These are phyloP conservation scores for Phytophthora gonapodyides DNA, from an alignment of 352 stramenopile species.

Conservation along the genomic window DNA sequence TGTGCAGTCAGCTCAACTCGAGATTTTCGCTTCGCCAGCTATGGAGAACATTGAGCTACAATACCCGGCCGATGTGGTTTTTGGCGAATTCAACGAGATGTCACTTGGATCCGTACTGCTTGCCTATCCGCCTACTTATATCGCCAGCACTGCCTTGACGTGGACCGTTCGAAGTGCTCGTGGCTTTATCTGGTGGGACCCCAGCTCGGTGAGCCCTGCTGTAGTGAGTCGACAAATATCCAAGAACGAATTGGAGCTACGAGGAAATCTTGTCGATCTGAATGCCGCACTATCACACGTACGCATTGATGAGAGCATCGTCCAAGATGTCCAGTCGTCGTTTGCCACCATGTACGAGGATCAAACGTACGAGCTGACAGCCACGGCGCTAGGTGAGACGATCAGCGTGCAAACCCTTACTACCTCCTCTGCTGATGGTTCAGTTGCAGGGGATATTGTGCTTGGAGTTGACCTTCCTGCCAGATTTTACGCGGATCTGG, in stretches of 20 bases:
- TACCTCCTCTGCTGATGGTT: no score
- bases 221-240: constrained; percentile 20
- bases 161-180: constrained; percentile 21
- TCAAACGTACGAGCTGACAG: constrained; percentile 13
- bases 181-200: constrained; percentile 19
- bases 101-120: constrained; percentile 4
- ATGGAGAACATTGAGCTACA: constrained; percentile 19
- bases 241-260: constrained; percentile 12
- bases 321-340: neutral
- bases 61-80: constrained; percentile 5
- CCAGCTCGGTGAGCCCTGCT: constrained; percentile 9
- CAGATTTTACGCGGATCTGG: no score
- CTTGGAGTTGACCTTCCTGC: no score
- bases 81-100: constrained; percentile 9
- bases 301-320: constrained; percentile 19
- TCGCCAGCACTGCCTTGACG: constrained; percentile 9
- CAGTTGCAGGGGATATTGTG: no score
- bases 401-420: neutral
- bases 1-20: constrained; percentile 12
- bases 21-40: constrained; percentile 17
- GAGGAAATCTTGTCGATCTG: constrained; percentile 17
- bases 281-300: constrained; percentile 19
- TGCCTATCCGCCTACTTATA: constrained; percentile 20
- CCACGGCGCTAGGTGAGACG: neutral
- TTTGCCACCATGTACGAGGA: constrained; percentile 2